Conservation (phyloP, 2,329 filamentous ascomycete species). For the Colletotrichum neosansevieriae region DNA sequence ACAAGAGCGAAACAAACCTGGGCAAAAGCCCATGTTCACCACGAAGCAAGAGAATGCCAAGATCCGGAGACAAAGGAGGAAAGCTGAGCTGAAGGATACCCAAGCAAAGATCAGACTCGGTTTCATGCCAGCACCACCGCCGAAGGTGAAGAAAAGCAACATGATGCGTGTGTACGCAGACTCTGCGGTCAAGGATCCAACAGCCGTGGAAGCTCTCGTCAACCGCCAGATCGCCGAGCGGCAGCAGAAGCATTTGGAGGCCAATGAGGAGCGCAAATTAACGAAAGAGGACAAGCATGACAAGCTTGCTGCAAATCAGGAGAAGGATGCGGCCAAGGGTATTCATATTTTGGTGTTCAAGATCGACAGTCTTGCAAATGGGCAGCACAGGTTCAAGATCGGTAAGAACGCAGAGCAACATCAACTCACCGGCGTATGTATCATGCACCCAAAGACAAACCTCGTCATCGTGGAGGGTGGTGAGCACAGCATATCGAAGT, state of each 20-base stretch:
- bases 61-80: slow-evolving; percentile 86
- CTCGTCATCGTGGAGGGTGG: slow-evolving; percentile 94
- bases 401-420: slow-evolving; percentile 92
- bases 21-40: slow-evolving; percentile 90
- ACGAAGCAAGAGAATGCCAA: slow-evolving; percentile 94
- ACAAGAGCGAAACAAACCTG: slow-evolving; percentile 84
- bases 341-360: slow-evolving; percentile 90
- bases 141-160: slow-evolving; percentile 97
- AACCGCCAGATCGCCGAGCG: slow-evolving; percentile 93
- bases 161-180: slow-evolving; percentile 84
- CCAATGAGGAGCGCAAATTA: slow-evolving; percentile 88
- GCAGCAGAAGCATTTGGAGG: slow-evolving; percentile 78
- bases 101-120: slow-evolving; percentile 96
- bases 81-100: slow-evolving; percentile 93
- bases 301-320: slow-evolving; percentile 85
- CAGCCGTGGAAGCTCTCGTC: slow-evolving; percentile 93
- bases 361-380: slow-evolving; percentile 89
- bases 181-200: slow-evolving; percentile 89
- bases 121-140: slow-evolving; percentile 87
- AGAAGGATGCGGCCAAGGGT: slow-evolving; percentile 88
- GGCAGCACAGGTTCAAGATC: slow-evolving; percentile 93
- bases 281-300: slow-evolving; percentile 89
- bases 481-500: slow-evolving; percentile 82
- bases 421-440: slow-evolving; percentile 87
- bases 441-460: slow-evolving; percentile 91